phyloP scores from a whole-genome alignment of 257 asterid genomes.

The Jaltomata sinuosa region DNA sequence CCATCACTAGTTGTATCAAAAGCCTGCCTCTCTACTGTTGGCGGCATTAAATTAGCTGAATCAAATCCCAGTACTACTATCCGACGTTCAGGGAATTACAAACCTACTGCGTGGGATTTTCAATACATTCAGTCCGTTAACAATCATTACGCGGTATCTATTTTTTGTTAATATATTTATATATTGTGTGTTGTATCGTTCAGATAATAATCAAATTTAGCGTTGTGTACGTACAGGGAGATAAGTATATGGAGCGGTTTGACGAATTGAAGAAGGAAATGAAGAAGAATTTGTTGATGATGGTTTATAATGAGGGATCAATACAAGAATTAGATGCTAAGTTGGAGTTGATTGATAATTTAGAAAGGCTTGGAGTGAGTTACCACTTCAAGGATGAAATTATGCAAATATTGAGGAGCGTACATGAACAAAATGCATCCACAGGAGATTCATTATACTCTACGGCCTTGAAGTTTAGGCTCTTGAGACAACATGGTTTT shows the following conservation, averaged over 20 bases:
- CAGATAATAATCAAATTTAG: too few species aligned
- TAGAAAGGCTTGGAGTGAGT: conserved; percentile 28
- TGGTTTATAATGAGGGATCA: background rate
- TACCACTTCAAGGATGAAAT: conserved; percentile 26
- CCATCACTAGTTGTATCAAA: too few species aligned
- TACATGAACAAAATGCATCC: background rate
- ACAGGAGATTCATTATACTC: conserved; percentile 11
- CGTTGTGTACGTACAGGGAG: conserved; percentile 29
- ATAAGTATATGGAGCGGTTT: conserved; percentile 1
- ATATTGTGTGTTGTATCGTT: too few species aligned
- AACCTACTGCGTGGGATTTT: conserved; percentile 26
- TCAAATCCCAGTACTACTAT: too few species aligned
- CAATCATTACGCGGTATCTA: conserved; percentile 1
- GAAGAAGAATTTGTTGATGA: conserved; percentile 1
- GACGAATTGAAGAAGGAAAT: conserved; percentile 9
- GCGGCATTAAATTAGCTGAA: too few species aligned
- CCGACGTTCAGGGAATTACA: conserved; percentile 21
- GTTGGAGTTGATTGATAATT: conserved; percentile 24
- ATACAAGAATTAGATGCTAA: background rate
- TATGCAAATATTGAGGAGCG: background rate
- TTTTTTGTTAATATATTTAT: background rate
- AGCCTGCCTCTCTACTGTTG: too few species aligned
- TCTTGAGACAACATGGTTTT: conserved; percentile 23
- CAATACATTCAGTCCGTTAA: conserved; percentile 27
- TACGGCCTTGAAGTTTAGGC: conserved; percentile 26